These are phyloP conservation scores for Mangifera indica DNA, from an alignment of 345 rosid genomes.

Conservation along the genomic window DNA sequence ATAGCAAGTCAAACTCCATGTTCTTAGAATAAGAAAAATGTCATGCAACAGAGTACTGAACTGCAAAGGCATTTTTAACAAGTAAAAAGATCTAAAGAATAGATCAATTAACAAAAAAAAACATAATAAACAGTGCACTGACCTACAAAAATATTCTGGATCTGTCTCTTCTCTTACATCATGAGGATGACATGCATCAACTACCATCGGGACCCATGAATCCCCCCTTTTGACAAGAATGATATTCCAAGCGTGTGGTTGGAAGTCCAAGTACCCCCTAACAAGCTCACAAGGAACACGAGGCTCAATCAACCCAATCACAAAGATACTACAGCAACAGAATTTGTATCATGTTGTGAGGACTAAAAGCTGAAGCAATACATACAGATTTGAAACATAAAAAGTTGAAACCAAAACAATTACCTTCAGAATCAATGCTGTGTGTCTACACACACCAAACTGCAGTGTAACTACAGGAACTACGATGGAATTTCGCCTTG, in stretches of 20 bases:
- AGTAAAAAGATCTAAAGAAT: neutral
- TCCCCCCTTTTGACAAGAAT: conserved; percentile 60
- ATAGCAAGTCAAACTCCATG: neutral
- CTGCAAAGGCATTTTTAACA: neutral
- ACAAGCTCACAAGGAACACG: conserved; percentile 96
- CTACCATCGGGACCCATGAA: conserved; percentile 76
- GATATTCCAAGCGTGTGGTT: conserved; percentile 94
- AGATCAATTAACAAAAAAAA: conserved; percentile 10
- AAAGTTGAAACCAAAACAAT: neutral
- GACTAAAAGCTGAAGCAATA: conserved; percentile 9
- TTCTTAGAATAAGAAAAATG: neutral
- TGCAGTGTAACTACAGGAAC: conserved; percentile 83
- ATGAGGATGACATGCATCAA: conserved; percentile 87
- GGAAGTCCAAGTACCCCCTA: conserved; percentile 91
- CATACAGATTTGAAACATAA: conserved; percentile 3
- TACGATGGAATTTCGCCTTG: conserved; percentile 59
- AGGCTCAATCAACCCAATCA: conserved; percentile 93
- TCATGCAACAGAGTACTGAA: neutral
- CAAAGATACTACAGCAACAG: conserved; percentile 68
- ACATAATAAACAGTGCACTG: conserved; percentile 14
- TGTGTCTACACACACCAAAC: conserved; percentile 92
- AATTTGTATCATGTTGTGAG: conserved; percentile 22
- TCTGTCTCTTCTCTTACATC: conserved; percentile 90
- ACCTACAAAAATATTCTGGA: conserved; percentile 82
- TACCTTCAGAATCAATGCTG: conserved; percentile 94